A percentile compares a stretch with the other conserved stretches of the same genome.
phyloP scores from a whole-genome alignment of 2,329 filamentous ascomycete genomes.

The Pseudocercospora pini-densiflorae region DNA sequence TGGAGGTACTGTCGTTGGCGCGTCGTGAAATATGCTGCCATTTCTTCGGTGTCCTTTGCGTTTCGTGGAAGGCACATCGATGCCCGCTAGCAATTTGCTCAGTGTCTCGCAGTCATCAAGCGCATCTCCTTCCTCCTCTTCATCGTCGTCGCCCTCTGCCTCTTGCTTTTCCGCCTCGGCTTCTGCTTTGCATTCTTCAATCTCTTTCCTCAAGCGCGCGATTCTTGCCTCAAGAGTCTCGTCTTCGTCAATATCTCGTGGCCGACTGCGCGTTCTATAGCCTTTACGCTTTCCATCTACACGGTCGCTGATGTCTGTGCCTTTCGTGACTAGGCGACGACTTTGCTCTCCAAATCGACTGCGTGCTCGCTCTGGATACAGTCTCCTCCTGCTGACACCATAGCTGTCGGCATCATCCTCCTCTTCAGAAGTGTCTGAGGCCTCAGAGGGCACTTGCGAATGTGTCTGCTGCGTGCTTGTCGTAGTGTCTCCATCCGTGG shows the following conservation, averaged over 20 bases:
- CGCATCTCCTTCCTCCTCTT: constrained; percentile 55
- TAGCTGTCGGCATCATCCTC: constrained; percentile 60
- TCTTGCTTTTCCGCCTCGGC: constrained; percentile 42
- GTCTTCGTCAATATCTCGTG: constrained; percentile 81
- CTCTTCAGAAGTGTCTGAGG: constrained; percentile 45
- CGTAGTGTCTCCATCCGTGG: constrained; percentile 22
- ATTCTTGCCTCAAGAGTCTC: constrained; percentile 80
- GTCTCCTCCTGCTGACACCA: constrained; percentile 72
- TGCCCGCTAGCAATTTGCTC: constrained; percentile 71
- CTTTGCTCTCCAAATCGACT: constrained; percentile 73
- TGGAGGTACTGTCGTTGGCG: constrained; percentile 19
- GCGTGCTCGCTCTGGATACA: constrained; percentile 80
- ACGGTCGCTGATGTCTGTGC: constrained; percentile 88
- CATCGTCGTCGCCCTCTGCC: constrained; percentile 51
- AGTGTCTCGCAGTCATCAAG: constrained; percentile 64
- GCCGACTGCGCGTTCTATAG: constrained; percentile 63
- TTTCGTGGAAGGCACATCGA: constrained; percentile 48
- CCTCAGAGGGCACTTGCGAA: constrained; percentile 22
- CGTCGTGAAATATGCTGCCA: constrained; percentile 27
- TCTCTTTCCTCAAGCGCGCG: constrained; percentile 79
- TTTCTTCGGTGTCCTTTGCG: constrained; percentile 16
- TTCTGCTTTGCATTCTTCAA: constrained; percentile 64
- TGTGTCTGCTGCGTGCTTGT: constrained; percentile 26
- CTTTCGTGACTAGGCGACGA: constrained; percentile 70
- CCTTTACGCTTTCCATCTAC: constrained; percentile 81